Evolutionary conservation across 306 rosid genomes (phyloP).

Genomic region (Prunus mira): DNA sequence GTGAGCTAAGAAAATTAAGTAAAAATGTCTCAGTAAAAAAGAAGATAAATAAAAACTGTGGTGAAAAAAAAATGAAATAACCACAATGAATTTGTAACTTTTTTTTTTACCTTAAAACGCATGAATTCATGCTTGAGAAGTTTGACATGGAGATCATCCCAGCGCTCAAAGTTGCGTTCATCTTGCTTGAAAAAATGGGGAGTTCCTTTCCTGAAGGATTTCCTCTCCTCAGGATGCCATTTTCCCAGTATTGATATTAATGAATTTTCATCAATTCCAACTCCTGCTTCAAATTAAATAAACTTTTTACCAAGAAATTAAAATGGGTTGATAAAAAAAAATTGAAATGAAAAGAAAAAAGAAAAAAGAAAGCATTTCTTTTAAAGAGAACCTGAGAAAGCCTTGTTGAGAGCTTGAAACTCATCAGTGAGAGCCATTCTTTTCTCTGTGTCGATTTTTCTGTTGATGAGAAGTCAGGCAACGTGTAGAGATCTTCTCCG

Average conservation of each 20-base stretch:
- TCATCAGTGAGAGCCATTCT: constrained; percentile 58
- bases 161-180: constrained; percentile 71
- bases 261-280: constrained; percentile 82
- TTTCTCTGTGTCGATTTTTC: neutral
- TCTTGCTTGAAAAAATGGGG: constrained; percentile 57
- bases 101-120: constrained; percentile 73
- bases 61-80: too few relatives aligned
- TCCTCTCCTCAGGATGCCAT: constrained; percentile 59
- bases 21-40: neutral
- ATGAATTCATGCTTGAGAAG: constrained; percentile 79
- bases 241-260: constrained; percentile 60
- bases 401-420: constrained; percentile 55
- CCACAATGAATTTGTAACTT: neutral
- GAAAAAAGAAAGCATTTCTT: neutral
- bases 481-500: neutral
- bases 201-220: constrained; percentile 54
- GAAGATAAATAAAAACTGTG: neutral
- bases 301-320: neutral
- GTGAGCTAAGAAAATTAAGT: neutral
- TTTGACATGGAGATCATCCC: constrained; percentile 51
- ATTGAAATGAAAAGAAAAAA: neutral
- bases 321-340: neutral
- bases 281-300: constrained; percentile 41
- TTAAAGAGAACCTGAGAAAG: constrained; percentile 67
- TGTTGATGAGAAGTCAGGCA: neutral